These are phyloP conservation scores for Trypanosomatidae sp. DNA, from an alignment of 208 protist species.

Conservation along the genomic window DNA sequence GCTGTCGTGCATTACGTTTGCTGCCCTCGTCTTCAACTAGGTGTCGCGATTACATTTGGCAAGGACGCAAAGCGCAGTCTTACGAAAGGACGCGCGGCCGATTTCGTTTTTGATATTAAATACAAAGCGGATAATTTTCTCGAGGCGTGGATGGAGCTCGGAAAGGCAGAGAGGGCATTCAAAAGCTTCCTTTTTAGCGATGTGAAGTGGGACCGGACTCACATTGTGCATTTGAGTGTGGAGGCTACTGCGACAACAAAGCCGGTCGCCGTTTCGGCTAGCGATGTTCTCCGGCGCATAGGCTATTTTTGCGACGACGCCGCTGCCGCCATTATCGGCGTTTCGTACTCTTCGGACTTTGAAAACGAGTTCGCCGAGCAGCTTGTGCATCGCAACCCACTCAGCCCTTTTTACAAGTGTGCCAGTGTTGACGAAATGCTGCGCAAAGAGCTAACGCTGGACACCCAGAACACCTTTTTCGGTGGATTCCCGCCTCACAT, in stretches of 20 bases:
- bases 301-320: constrained; percentile 58
- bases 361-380: constrained; percentile 22
- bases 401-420: constrained; percentile 55
- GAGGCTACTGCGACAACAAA: constrained; percentile 15
- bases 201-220: constrained; percentile 47
- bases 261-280: constrained; percentile 34
- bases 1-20: constrained; percentile 68
- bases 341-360: constrained; percentile 44
- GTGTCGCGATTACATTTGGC: constrained; percentile 68
- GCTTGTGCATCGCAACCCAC: constrained; percentile 29
- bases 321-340: constrained; percentile 41
- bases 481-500: constrained; percentile 48
- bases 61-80: constrained; percentile 47
- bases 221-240: constrained; percentile 55
- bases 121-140: constrained; percentile 45
- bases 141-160: constrained; percentile 34
- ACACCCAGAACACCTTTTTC: constrained; percentile 41
- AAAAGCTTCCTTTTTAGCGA: constrained; percentile 37
- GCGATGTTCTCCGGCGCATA: constrained; percentile 58
- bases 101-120: constrained; percentile 39
- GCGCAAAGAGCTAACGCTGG: constrained; percentile 25
- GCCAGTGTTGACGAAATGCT: constrained; percentile 43
- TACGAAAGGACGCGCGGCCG: constrained; percentile 22
- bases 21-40: constrained; percentile 44
- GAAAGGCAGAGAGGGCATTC: constrained; percentile 34